A percentile compares a stretch with the other conserved stretches of the same genome.
phyloP scores from a whole-genome alignment of 2,329 filamentous ascomycete genomes.

The Ceratocystis lukuohia region DNA sequence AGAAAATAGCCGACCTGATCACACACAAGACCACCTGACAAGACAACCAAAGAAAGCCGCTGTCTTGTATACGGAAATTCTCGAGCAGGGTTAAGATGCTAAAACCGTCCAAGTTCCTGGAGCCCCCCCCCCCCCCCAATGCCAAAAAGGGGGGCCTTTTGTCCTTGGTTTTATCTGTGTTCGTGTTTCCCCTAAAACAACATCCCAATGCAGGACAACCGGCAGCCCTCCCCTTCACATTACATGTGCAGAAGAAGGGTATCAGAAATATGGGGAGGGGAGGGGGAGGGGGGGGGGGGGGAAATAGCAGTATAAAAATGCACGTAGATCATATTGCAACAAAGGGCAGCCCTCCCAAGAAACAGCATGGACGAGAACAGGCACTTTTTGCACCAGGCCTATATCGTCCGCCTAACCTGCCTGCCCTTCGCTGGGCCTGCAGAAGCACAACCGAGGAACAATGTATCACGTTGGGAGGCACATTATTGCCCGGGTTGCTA shows the following conservation, averaged over 20 bases:
- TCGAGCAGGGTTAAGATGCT: neutral
- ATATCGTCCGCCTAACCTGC: neutral
- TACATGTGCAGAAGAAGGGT: neutral
- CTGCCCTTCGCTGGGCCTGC: neutral
- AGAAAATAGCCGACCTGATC: neutral
- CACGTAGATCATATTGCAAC: neutral
- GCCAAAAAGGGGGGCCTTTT: neutral
- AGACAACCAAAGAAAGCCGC: neutral
- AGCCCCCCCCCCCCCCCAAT: neutral
- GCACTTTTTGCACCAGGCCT: neutral
- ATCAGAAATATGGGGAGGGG: neutral
- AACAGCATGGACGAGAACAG: neutral
- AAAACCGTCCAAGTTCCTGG: neutral
- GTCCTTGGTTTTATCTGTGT: neutral
- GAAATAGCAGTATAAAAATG: neutral
- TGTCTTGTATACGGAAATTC: neutral
- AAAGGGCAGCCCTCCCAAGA: too few relatives aligned
- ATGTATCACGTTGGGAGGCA: neutral
- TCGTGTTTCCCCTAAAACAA: neutral
- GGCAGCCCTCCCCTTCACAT: neutral
- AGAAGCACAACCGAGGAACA: neutral
- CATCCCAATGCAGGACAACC: neutral
- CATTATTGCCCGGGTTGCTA: neutral
- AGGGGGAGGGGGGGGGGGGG: too few relatives aligned
- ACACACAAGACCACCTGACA: neutral